phyloP scores from a whole-genome alignment of 768 basidiomycete genomes.

The Mycena haematopus region DNA sequence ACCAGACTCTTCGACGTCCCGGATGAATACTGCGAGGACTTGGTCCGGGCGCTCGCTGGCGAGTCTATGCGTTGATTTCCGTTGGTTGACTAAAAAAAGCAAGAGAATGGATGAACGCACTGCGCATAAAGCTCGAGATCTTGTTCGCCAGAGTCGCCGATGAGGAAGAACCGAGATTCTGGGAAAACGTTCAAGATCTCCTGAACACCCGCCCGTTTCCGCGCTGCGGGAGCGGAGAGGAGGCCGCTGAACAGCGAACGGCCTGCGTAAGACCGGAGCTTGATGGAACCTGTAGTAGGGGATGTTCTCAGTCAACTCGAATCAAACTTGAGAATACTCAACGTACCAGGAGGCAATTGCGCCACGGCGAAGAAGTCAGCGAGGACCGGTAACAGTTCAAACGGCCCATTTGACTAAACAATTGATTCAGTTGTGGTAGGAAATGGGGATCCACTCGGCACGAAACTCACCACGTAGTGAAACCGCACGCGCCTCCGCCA shows the following conservation, averaged over 20 bases:
- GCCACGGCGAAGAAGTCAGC: constrained; percentile 76
- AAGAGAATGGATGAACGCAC: constrained; percentile 38
- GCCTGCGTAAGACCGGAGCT: constrained; percentile 85
- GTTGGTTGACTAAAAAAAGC: neutral
- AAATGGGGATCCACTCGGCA: neutral
- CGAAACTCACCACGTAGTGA: constrained; percentile 81
- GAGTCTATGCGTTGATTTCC: constrained; percentile 42
- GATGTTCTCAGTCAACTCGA: neutral
- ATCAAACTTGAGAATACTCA: neutral
- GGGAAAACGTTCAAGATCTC: constrained; percentile 81
- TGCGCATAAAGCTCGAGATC: constrained; percentile 90
- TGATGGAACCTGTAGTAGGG: constrained; percentile 69
- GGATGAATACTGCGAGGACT: constrained; percentile 81
- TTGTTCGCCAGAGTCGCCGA: constrained; percentile 95
- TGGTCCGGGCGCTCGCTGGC: constrained; percentile 73
- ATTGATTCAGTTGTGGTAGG: neutral
- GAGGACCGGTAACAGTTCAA: constrained; percentile 81
- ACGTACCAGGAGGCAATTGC: constrained; percentile 66
- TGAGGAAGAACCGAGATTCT: constrained; percentile 76
- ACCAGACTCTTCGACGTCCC: constrained; percentile 61
- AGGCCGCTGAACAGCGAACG: constrained; percentile 85
- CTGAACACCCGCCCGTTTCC: constrained; percentile 83
- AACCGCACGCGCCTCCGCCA: constrained; percentile 77
- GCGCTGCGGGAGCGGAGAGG: constrained; percentile 78
- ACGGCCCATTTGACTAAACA: constrained; percentile 84